Conservation (phyloP, 106 monocot genomes). For the Dioscorea zingiberensis region DNA sequence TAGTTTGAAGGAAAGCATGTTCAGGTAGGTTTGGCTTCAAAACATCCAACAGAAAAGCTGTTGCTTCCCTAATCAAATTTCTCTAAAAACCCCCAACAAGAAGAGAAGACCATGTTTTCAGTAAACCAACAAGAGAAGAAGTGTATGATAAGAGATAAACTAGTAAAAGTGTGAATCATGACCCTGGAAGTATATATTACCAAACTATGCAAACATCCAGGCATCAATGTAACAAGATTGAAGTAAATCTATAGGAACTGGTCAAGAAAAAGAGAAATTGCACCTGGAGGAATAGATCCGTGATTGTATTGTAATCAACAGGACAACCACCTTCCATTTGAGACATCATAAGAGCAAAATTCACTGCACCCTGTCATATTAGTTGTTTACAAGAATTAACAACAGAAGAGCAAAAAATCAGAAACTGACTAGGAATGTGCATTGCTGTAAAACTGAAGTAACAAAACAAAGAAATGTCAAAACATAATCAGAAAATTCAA, state of each 20-base stretch:
- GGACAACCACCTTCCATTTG: conserved; percentile 99
- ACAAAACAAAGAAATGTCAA: background rate
- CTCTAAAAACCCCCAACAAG: conserved; percentile 44
- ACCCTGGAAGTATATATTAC: background rate
- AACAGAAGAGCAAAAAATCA: background rate
- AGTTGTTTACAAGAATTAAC: background rate
- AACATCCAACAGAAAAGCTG: conserved; percentile 96
- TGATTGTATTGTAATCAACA: conserved; percentile 97
- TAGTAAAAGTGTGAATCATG: background rate
- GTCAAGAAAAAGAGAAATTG: background rate
- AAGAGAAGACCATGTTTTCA: background rate
- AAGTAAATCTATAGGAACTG: too few relatives aligned
- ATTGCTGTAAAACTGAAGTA: background rate
- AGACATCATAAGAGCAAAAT: conserved; percentile 83
- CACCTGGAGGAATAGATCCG: conserved; percentile 98
- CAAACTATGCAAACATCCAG: background rate
- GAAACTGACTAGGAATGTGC: too few relatives aligned
- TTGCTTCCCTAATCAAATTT: conserved; percentile 96
- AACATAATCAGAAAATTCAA: background rate
- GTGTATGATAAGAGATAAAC: background rate
- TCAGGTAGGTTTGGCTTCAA: conserved; percentile 96
- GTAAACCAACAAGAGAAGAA: background rate
- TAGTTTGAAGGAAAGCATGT: conserved; percentile 97
- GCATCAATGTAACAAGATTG: background rate
- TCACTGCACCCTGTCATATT: conserved; percentile 58